These are phyloP conservation scores for Themeda triandra DNA, from an alignment of 176 grass and related monocot species.

Conservation along the genomic window DNA sequence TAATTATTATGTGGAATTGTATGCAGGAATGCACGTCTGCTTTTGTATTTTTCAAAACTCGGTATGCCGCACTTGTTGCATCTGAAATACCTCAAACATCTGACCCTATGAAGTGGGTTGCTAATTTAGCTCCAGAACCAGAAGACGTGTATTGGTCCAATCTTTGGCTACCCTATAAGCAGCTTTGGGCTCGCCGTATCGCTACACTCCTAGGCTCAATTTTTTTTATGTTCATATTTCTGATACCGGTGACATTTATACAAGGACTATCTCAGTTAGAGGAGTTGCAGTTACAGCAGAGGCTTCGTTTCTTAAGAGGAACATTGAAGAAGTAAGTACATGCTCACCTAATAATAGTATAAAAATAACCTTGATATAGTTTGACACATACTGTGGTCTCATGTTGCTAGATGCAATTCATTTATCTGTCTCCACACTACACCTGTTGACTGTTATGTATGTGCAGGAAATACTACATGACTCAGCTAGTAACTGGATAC, in stretches of 20 bases:
- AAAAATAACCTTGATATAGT: not conserved
- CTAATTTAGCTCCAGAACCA: constrained; percentile 82
- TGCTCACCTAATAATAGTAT: not conserved
- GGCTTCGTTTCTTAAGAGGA: constrained; percentile 67
- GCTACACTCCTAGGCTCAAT: constrained; percentile 62
- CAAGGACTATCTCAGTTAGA: constrained; percentile 93
- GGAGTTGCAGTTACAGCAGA: constrained; percentile 64
- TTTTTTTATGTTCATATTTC: constrained; percentile 86
- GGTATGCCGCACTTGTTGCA: constrained; percentile 79
- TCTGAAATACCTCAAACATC: constrained; percentile 83
- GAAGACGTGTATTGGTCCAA: constrained; percentile 98
- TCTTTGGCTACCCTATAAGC: constrained; percentile 77
- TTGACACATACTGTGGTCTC: constrained; percentile 16
- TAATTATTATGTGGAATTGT: constrained; percentile 15
- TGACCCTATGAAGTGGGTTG: constrained; percentile 87
- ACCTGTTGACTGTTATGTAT: constrained; percentile 20
- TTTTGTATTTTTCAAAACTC: constrained; percentile 91
- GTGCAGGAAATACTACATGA: constrained; percentile 68
- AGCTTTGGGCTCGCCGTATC: constrained; percentile 88
- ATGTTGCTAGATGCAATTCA: constrained; percentile 1
- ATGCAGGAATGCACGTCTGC: constrained; percentile 78
- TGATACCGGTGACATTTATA: constrained; percentile 82
- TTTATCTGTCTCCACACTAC: not conserved
- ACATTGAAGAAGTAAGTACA: constrained; percentile 76
- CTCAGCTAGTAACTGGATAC: constrained; percentile 86